Evolutionary conservation across 306 rosid genomes (phyloP).

Genomic region (Ceratonia siliqua): DNA sequence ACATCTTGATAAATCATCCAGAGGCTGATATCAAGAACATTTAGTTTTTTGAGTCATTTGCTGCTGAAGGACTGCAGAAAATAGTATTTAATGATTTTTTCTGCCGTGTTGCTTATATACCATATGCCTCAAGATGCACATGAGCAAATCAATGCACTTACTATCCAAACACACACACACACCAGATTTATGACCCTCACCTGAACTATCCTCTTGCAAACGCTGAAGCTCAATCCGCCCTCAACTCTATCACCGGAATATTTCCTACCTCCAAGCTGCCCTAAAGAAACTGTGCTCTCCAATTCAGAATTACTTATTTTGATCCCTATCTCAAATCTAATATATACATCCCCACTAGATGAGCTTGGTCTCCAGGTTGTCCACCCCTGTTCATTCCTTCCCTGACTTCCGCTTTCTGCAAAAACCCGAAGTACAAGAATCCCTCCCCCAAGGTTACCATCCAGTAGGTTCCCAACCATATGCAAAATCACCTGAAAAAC

Average conservation of each 20-base stretch:
- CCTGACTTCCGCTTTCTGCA: conserved; percentile 79
- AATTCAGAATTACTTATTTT: conserved; percentile 55
- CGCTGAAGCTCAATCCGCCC: conserved; percentile 82
- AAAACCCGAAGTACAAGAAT: conserved; percentile 61
- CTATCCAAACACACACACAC: background rate
- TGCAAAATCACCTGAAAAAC: conserved; percentile 98
- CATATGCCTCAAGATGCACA: conserved; percentile 13
- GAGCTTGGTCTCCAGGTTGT: conserved; percentile 77
- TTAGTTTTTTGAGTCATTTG: background rate
- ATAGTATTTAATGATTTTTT: background rate
- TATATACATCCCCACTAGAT: conserved; percentile 74
- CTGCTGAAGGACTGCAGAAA: conserved; percentile 8
- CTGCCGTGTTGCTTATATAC: background rate
- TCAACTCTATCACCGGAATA: conserved; percentile 65
- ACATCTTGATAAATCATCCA: background rate
- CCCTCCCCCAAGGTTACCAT: conserved; percentile 60
- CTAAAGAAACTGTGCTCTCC: conserved; percentile 51
- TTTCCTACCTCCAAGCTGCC: conserved; percentile 51
- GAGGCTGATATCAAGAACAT: conserved; percentile 8
- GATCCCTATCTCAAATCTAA: conserved; percentile 85
- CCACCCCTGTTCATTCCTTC: conserved; percentile 88
- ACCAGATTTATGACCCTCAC: conserved; percentile 46
- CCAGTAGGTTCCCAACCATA: conserved; percentile 88
- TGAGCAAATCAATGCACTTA: conserved; percentile 2
- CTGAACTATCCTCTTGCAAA: conserved; percentile 93